phyloP scores from a whole-genome alignment of 805 yeast species.

The Schizosaccharomyces cryophilus region DNA sequence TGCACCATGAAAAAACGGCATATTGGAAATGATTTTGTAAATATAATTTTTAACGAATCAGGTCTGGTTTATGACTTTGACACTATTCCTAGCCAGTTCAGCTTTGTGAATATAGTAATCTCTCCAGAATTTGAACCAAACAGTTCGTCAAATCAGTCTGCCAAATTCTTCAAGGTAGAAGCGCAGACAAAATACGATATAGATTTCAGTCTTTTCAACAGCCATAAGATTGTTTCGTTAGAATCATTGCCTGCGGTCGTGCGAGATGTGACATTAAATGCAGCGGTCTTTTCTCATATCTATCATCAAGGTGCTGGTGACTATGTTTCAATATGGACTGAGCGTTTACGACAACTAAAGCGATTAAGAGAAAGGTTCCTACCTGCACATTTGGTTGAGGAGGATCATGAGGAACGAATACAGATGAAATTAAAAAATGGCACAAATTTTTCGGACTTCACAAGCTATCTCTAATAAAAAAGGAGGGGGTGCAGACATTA shows the following conservation, averaged over 20 bases:
- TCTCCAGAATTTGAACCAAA: conserved; percentile 27
- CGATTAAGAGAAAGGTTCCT: background rate
- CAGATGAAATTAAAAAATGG: background rate
- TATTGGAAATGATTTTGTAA: conserved; percentile 67
- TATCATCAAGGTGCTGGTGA: conserved; percentile 2
- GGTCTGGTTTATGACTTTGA: conserved; percentile 38
- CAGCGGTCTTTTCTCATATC: conserved; percentile 47
- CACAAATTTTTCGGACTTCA: background rate
- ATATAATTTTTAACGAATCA: conserved; percentile 59
- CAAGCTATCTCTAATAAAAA: background rate
- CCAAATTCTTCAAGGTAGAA: conserved; percentile 1
- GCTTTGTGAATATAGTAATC: conserved; percentile 56
- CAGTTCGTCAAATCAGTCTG: conserved; percentile 4
- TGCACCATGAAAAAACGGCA: conserved; percentile 48
- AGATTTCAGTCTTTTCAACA: conserved; percentile 51
- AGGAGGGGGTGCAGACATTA: background rate
- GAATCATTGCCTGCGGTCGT: conserved; percentile 36
- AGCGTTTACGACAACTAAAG: background rate
- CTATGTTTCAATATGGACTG: conserved; percentile 1
- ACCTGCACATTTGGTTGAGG: background rate
- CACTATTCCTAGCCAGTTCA: conserved; percentile 52
- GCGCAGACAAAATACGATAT: conserved; percentile 11
- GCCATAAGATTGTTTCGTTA: conserved; percentile 42
- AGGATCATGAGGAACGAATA: background rate
- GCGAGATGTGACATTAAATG: conserved; percentile 38